Evolutionary conservation across 176 grass and related monocot species (phyloP), one percentile per base, ranked within the genome.

Genomic region (Elymus sibiricus): DNA sequence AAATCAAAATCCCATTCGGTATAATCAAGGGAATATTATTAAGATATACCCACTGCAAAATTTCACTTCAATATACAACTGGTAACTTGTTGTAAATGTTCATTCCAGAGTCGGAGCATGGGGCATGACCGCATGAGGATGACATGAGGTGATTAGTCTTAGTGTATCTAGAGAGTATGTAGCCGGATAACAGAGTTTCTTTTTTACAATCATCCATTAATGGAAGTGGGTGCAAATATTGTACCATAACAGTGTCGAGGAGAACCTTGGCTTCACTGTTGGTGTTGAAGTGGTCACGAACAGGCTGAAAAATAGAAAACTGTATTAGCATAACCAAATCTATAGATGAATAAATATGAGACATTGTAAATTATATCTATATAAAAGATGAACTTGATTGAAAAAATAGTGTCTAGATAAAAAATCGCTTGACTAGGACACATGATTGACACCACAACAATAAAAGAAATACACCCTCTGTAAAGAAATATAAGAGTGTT

Each of bases 171-270:
- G 27, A n/a, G 17, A 32, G 28, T 39, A 66, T 40, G 32, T 85
- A 82, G 29, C 19, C 12, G 64, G 21, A 64, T 70, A 82, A 16
- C 9, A 64, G 73, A 27, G 27, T 53, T 9, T 27, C 5, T 70
- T 51, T 64, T 53, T 58, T 60, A 65, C 71, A 49, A 49, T 49
- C 14, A 29, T 49, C 44, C 1, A 69, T 61, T 34, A 24, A 60
- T 13, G 11, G 11, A 49, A 5, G 22, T 31, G 39, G 21, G 4
- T 32, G 37, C 25, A 59, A 74, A 77, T 62, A 75, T 26, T 76
- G 35, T 94, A 95, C 93, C 96, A 95, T 98, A 5, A 98, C 88
- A 47, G 86, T 90, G 80, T 95, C 95, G 35, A 98, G 86, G 39
- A 98, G 83, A 79, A 94, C 86, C 83, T 89, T 95, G 51, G 90